Percentiles rank a stretch among this genome's conserved stretches.
Evolutionary conservation across 805 yeast genomes (phyloP).

Genomic region (Lipomyces spencermartinsiae): DNA sequence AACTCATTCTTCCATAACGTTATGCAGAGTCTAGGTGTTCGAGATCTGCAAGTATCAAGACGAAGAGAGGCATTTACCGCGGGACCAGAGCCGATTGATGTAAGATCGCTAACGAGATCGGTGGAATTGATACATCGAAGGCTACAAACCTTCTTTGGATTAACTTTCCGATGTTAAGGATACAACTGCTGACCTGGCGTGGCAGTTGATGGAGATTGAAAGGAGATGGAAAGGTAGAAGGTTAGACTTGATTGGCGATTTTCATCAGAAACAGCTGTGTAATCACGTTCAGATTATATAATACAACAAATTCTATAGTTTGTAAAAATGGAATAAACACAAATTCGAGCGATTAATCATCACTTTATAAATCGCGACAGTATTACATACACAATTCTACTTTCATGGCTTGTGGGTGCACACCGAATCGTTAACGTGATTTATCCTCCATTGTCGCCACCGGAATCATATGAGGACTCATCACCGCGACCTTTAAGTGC

Average conservation of each 20-base stretch:
- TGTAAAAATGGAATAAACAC: not conserved
- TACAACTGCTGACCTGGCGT: constrained; percentile 52
- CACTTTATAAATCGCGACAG: too few relatives aligned
- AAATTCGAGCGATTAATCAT: not conserved
- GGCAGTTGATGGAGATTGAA: constrained; percentile 50
- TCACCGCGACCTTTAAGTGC: constrained; percentile 17
- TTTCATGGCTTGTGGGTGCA: not conserved
- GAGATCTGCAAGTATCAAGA: constrained; percentile 19
- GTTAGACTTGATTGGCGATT: not conserved
- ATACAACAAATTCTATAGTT: not conserved
- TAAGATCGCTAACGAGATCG: constrained; percentile 35
- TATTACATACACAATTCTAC: too few relatives aligned
- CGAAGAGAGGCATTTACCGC: constrained; percentile 7
- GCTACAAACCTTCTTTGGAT: constrained; percentile 51
- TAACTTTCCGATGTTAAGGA: constrained; percentile 48
- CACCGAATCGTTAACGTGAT: not conserved
- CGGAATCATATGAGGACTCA: constrained; percentile 21
- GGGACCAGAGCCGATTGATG: constrained; percentile 35
- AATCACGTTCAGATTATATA: not conserved
- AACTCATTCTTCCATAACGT: constrained; percentile 45
- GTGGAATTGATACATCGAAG: constrained; percentile 48
- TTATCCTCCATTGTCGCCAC: not conserved
- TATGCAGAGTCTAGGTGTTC: constrained; percentile 37
- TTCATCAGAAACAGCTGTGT: not conserved
- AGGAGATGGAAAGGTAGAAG: constrained; percentile 40